Evolutionary conservation across 176 grass and related monocot species (phyloP), one percentile per base, ranked within the genome.

Genomic region (Oryza longistaminata): DNA sequence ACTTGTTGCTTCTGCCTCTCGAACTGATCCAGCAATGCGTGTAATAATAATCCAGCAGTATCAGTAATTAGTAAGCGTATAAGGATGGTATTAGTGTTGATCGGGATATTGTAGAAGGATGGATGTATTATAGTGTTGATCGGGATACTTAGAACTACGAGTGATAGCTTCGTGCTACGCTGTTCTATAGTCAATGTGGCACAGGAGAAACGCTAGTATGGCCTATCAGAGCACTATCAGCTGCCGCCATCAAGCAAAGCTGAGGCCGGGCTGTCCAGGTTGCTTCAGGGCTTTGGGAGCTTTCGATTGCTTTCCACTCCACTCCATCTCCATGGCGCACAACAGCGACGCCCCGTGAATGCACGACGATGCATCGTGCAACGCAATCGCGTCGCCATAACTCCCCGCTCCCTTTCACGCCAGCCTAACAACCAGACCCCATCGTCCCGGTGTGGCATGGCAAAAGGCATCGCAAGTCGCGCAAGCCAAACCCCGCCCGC

Each of bases 391-490:
- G 29, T 21, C 64, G 40, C 46, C 55, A 79, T 83, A 58, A 73
- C 74, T 78, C 12, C 12, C 68, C 64, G 37, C 43, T 37, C 77
- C 70, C 71, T 89, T 85, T 61, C 87, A 75, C 81, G 81, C 81
- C 87, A 88, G 79, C 79, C 73, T 27, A 64, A 64, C 73, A 2
- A 24, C 43, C 11, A 22, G 39, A 6, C 11, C 11, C 34, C 7
- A 24, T 22, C 58, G 58, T 24, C 52, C 52, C 52, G 3, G 17
- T 31, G 22, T 72, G 5, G 1, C 7, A 15, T 39, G 6, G 3
- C 11, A 26, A 11, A 26, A 11, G 14, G 29, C 13, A 14, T 5
- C 10, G 35, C 24, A 40, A 40, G 39, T 7, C 39, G 39, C 39
- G 39, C 7, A 55, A 55, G 52, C 52, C 52, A 21, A 55, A 17